A percentile compares a stretch with the other conserved stretches of the same genome.
Evolutionary conservation across 805 yeast genomes (phyloP).

Genomic region (Metschnikowia arizonensis): DNA sequence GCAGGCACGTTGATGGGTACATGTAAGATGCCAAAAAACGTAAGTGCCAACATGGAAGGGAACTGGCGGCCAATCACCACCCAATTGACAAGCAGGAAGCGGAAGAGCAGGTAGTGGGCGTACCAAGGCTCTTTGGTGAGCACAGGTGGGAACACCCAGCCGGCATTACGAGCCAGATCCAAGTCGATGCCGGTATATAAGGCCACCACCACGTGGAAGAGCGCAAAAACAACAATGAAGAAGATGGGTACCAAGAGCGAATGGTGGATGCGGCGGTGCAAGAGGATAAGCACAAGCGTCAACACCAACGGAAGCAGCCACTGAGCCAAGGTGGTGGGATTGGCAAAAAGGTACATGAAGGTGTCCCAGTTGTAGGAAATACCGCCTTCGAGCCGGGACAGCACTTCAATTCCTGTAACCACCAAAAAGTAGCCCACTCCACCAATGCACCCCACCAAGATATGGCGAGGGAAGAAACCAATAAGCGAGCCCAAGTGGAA

Average conservation of each 20-base stretch:
- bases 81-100: slow-evolving; percentile 75
- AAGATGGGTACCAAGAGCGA: slow-evolving; percentile 78
- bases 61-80: slow-evolving; percentile 57
- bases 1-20: slow-evolving; percentile 99
- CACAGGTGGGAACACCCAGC: slow-evolving; percentile 81
- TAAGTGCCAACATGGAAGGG: slow-evolving; percentile 93
- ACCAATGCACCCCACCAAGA: slow-evolving; percentile 94
- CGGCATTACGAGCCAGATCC: slow-evolving; percentile 57
- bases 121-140: slow-evolving; percentile 82
- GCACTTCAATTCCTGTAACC: slow-evolving; percentile 87
- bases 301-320: slow-evolving; percentile 71
- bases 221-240: slow-evolving; percentile 64
- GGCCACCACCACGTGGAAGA: slow-evolving; percentile 66
- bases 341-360: slow-evolving; percentile 46
- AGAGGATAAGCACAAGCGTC: slow-evolving; percentile 54
- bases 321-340: slow-evolving; percentile 27
- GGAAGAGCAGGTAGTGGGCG: slow-evolving; percentile 69
- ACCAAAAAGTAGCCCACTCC: slow-evolving; percentile 94
- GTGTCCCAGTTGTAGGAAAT: slow-evolving; percentile 61
- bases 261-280: slow-evolving; percentile 54
- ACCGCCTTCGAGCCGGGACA: slow-evolving; percentile 76
- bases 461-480: slow-evolving; percentile 94
- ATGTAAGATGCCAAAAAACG: slow-evolving; percentile 92
- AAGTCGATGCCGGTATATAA: slow-evolving; percentile 64
- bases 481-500: slow-evolving; percentile 79